phyloP scores from a whole-genome alignment of 768 basidiomycete genomes.

The Suillus weaverae region DNA sequence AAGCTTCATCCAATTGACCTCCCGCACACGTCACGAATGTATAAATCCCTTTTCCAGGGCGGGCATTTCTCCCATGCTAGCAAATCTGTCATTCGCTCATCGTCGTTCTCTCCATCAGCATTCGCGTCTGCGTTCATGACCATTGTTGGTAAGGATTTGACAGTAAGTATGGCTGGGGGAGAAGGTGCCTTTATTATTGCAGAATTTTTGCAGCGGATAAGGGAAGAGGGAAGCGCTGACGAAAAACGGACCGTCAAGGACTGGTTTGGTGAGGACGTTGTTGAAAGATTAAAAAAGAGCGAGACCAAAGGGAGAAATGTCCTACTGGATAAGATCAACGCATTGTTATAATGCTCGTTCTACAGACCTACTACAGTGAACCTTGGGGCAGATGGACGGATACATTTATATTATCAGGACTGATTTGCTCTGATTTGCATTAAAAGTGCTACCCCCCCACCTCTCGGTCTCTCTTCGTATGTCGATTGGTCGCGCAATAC shows the following conservation, averaged over 20 bases:
- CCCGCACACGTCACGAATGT: slow-evolving; percentile 78
- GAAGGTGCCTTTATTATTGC: slow-evolving; percentile 77
- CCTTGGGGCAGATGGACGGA: neutral
- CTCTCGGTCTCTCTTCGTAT: neutral
- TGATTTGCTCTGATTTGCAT: neutral
- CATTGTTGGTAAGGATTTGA: slow-evolving; percentile 50
- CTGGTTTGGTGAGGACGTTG: slow-evolving; percentile 58
- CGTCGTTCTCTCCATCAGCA: slow-evolving; percentile 53
- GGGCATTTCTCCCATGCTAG: slow-evolving; percentile 79
- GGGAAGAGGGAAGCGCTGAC: slow-evolving; percentile 37
- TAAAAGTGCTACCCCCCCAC: neutral
- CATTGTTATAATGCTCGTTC: slow-evolving; percentile 21
- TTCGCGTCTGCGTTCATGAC: slow-evolving; percentile 64
- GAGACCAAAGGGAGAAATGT: slow-evolving; percentile 71
- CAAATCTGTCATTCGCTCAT: slow-evolving; percentile 49
- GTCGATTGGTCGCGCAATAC: neutral
- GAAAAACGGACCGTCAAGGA: slow-evolving; percentile 47
- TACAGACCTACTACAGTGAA: neutral
- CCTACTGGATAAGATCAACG: slow-evolving; percentile 57
- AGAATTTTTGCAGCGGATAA: slow-evolving; percentile 65
- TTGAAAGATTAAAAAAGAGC: slow-evolving; percentile 48
- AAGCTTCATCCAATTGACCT: slow-evolving; percentile 74
- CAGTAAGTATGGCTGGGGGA: slow-evolving; percentile 54
- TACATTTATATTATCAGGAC: neutral
- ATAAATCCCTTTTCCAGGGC: slow-evolving; percentile 88